Base-by-base conservation (phyloP, 2,329 filamentous ascomycete species). In the Alternaria gaisen region DNA sequence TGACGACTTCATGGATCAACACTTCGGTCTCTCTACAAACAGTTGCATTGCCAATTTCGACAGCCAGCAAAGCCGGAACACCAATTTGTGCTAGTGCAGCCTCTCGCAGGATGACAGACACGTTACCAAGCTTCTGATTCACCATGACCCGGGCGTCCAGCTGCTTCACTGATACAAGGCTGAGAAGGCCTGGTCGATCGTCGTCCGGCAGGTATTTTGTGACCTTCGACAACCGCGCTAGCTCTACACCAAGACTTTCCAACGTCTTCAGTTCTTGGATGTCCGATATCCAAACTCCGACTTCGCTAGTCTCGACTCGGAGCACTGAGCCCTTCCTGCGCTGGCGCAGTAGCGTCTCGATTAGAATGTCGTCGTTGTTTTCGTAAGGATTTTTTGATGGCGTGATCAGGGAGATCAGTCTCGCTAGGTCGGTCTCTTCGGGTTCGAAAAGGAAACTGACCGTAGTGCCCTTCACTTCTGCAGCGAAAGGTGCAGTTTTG, bases 201-300 rank as follows among this genome's bases (percentile, higher is more conserved):
- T 99, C 95, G 69, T 99, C 94, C 0, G 95, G 94, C 3, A 99
- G 84, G 75, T 98, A 98, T 75, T 97, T 98, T 7, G 94, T 87
- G 26, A 99, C 93, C 0, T 89, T 94, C 0, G 93, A 92, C 5
- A 99, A 83, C 67, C 91, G 92, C 6, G 90, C 85, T 50, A 98
- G 77, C 71, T 99, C 95, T 65, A 91, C 89, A 0, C 87, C 90
- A 9, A 99, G 84, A 11, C 85, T 85, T 8, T 90, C 87, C 14
- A 99, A 82, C 42, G 87, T 86, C 10, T 86, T 83, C 16, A 97
- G 80, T 66, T 90, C 87, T 11, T 86, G 82, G 40, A 92, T 79
- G 62, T 89, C 87, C 8, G 84, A 83, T 16, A 95, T 80, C 4
- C 85, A 82, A 22, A 90, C 80, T 52, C 88, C 87, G 18, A 93